A percentile compares a stretch with the other conserved stretches of the same genome.
These are phyloP conservation scores for Farysia itapuensis DNA, from an alignment of 1,284 basidiomycete species.

Conservation along the genomic window DNA sequence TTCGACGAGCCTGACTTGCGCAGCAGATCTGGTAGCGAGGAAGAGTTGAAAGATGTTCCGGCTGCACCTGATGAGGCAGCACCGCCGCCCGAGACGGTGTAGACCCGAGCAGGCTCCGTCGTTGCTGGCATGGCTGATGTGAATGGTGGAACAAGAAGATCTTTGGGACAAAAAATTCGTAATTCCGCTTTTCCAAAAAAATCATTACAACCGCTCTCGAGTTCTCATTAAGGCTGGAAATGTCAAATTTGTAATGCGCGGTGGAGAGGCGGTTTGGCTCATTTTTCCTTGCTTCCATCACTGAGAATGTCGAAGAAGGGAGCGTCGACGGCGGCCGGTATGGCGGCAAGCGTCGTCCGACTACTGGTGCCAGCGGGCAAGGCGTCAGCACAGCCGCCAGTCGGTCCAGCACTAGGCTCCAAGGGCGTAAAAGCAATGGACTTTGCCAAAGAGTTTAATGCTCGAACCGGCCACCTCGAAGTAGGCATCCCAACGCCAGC, in stretches of 20 bases:
- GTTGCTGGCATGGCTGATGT: constrained; percentile 41
- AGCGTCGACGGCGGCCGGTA: constrained; percentile 36
- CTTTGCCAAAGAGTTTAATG: constrained; percentile 76
- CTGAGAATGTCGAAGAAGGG: constrained; percentile 57
- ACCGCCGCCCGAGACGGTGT: constrained; percentile 52
- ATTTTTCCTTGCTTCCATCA: too few relatives aligned
- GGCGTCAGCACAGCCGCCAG: constrained; percentile 91
- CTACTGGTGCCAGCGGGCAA: constrained; percentile 89
- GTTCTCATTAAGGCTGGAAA: too few relatives aligned
- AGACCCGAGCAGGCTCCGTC: constrained; percentile 52
- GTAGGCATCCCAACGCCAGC: constrained; percentile 87
- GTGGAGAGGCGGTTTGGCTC: too few relatives aligned
- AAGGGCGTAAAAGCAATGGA: constrained; percentile 99
- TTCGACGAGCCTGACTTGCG: constrained; percentile 53
- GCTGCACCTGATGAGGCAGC: constrained; percentile 40
- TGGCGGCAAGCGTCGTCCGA: constrained; percentile 61
- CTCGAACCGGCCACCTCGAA: constrained; percentile 81
- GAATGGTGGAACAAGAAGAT: too few relatives aligned
- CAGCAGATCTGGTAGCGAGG: constrained; percentile 56
- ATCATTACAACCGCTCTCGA: too few relatives aligned
- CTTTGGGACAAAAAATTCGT: too few relatives aligned
- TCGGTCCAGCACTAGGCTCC: constrained; percentile 95
- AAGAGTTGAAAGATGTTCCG: constrained; percentile 53
- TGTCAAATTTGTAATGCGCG: too few relatives aligned
- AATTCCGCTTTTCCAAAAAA: too few relatives aligned